These are phyloP conservation scores for Chalciporus chontae DNA, from an alignment of 768 basidiomycete species.

Conservation along the genomic window DNA sequence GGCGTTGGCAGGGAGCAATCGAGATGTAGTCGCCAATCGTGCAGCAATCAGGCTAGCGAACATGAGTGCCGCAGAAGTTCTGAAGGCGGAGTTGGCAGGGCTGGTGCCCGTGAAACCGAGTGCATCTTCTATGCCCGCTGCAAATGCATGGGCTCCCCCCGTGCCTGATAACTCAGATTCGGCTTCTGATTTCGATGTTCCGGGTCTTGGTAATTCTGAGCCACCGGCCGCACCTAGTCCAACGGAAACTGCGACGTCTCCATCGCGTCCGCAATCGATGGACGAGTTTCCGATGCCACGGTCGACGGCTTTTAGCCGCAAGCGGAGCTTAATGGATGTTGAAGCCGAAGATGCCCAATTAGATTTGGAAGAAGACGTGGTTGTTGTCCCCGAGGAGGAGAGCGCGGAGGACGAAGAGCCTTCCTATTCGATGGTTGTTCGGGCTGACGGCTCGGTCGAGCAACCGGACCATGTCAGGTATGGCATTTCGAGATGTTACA, in stretches of 20 bases:
- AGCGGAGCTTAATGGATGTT: constrained; percentile 44
- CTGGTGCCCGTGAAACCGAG: constrained; percentile 39
- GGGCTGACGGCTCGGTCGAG: constrained; percentile 88
- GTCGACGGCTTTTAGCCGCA: constrained; percentile 30
- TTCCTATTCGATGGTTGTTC: constrained; percentile 67
- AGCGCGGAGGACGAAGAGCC: constrained; percentile 47
- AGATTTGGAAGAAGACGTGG: constrained; percentile 23
- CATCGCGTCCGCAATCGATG: constrained; percentile 5
- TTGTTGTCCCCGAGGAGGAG: constrained; percentile 35
- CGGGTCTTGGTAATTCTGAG: constrained; percentile 31
- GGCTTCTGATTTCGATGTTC: constrained; percentile 33
- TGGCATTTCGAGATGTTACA: constrained; percentile 24
- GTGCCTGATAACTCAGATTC: constrained; percentile 25
- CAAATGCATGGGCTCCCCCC: constrained; percentile 33
- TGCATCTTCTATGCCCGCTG: constrained; percentile 19
- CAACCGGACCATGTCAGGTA: constrained; percentile 93
- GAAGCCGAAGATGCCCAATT: constrained; percentile 39
- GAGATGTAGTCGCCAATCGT: constrained; percentile 86
- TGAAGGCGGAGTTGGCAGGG: constrained; percentile 85
- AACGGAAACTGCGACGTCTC: constrained; percentile 2
- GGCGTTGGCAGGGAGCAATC: constrained; percentile 82
- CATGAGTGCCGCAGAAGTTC: constrained; percentile 90
- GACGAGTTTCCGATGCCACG: constrained; percentile 21
- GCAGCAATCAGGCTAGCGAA: constrained; percentile 93
- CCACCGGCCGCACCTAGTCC: constrained; percentile 11